Evolutionary conservation across 2,329 filamentous ascomycete species (phyloP), one percentile per base, ranked within the genome.

Genomic region (Byssothecium circinans): DNA sequence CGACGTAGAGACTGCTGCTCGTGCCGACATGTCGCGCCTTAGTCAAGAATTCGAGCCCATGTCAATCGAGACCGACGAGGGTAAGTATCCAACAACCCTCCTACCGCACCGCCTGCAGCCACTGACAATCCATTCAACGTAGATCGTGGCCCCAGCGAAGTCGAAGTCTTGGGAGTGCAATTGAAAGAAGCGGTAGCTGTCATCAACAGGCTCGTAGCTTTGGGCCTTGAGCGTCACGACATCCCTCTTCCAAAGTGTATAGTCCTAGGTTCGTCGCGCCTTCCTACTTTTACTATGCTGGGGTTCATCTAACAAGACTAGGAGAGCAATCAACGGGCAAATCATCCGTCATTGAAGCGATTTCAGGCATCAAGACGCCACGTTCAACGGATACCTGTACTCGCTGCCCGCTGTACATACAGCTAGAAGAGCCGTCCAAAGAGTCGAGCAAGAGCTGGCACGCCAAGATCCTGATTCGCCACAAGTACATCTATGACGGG

Each of bases 251-350:
- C 91, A 0, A 89, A 90, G 57, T 83, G 95, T 8, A 87, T 92
- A 5, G 81, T 95, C 0, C 83, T 95, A 0, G 91, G 91, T 66
- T 45, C 15, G 56, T n/a, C n/a, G n/a, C n/a, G n/a, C n/a, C n/a
- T 43, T 42, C 11, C 10, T 12, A 2, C 2, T 11, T 17, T 8
- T 4, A 20, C 14, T 19, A 2, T 17, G 1, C 0, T n/a, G n/a
- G 4, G 15, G 8, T 37, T 2, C 10, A 3, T 19, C 11, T 35
- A 14, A 52, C 50, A 10, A 4, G 2, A n/a, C 11, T 23, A 62
- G 62, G 67, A 0, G 90, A 95, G 40, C 91, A 96, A 61, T 88
- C 83, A 0, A 87, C 89, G 0, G 91, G 91, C 0, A 96, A 96
- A 64, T 90, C 85, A 0, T 90, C 79, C 0, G 65, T 75, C 0